Percentiles rank a stretch among this genome's conserved stretches.
phyloP scores from a whole-genome alignment of 2,329 filamentous ascomycete species.

The Eurotiales sp. region DNA sequence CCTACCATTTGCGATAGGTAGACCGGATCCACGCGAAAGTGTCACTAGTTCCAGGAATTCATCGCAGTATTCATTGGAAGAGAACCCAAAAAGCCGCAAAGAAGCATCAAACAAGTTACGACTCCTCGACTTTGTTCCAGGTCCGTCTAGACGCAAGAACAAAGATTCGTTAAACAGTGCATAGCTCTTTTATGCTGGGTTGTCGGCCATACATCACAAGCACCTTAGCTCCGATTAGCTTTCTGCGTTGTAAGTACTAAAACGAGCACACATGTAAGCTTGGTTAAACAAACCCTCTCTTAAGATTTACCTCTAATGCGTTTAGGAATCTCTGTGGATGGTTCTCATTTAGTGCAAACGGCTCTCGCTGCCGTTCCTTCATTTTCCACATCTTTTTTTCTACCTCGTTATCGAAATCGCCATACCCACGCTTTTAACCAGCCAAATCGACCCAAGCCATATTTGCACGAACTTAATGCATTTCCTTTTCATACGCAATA shows the following conservation, averaged over 20 bases:
- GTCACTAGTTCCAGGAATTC: constrained; percentile 39
- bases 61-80: constrained; percentile 44
- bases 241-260: not conserved
- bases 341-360: not conserved
- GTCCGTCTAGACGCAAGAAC: constrained; percentile 38
- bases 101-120: constrained; percentile 40
- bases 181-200: not conserved
- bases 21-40: constrained; percentile 11
- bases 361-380: not conserved
- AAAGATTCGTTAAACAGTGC: constrained; percentile 28
- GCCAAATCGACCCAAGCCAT: not conserved
- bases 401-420: not conserved
- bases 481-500: not conserved
- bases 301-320: not conserved
- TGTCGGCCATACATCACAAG: not conserved
- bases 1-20: constrained; percentile 33
- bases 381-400: not conserved
- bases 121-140: constrained; percentile 43
- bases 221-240: not conserved
- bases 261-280: not conserved
- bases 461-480: constrained; percentile 8
- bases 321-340: not conserved
- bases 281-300: not conserved
- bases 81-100: constrained; percentile 33
- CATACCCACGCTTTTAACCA: not conserved